Conservation (phyloP, 192 early-diverging fungal species). For the Fimicolochytrium jonesii region DNA sequence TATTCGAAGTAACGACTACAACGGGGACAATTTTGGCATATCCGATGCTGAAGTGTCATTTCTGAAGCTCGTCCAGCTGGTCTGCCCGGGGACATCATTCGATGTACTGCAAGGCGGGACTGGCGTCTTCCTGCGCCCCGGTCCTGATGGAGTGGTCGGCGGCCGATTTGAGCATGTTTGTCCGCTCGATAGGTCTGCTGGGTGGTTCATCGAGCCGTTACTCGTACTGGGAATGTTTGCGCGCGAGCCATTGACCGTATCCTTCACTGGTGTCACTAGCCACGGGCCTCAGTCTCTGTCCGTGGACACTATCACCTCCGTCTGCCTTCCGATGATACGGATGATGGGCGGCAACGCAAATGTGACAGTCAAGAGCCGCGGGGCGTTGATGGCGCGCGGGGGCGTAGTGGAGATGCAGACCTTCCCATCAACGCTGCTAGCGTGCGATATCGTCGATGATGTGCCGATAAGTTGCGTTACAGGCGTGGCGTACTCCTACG, state of each 20-base stretch:
- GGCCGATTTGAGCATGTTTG: background rate
- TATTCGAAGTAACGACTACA: too few species aligned
- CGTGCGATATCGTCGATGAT: background rate
- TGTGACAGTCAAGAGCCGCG: background rate
- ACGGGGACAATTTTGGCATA: too few species aligned
- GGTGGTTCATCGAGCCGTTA: background rate
- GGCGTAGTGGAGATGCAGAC: background rate
- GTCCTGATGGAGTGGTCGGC: background rate
- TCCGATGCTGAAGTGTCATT: too few species aligned
- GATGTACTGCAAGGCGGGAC: background rate
- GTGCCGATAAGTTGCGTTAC: background rate
- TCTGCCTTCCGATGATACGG: conserved; percentile 4
- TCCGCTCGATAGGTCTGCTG: background rate
- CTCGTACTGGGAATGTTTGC: background rate
- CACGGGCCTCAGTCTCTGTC: background rate
- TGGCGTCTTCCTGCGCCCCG: background rate
- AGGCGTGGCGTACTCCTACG: conserved; percentile 1
- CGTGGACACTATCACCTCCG: background rate
- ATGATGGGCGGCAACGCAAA: background rate
- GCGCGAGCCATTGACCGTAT: background rate
- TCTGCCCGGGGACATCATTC: background rate
- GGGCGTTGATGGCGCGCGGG: background rate
- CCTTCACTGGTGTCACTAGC: background rate
- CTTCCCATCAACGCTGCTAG: background rate
- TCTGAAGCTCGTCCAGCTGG: too few species aligned